Base-by-base conservation (phyloP, 345 rosid species). In the Noccaea caerulescens region DNA sequence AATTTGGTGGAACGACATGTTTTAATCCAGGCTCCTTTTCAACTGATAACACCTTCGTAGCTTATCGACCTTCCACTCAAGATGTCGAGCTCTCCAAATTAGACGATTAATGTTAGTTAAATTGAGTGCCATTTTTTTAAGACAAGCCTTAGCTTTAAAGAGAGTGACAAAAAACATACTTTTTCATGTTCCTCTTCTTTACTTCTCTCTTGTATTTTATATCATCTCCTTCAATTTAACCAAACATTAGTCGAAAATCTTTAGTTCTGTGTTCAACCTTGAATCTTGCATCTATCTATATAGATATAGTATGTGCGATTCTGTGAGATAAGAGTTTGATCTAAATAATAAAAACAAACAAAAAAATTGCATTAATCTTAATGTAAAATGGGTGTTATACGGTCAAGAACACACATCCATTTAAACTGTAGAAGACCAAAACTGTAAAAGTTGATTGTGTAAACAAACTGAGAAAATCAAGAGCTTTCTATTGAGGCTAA, bases 1-100 rank as follows among this genome's bases (percentile, higher is more conserved):
- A 84, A 61, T 87, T 80, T 80, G 80, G 87, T 0, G 96, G 90
- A 75, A 87, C 83, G 42, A 92, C 96, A 47, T 94, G 97, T 77
- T 89, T 91, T 68, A 91, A 94, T 83, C 96, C 96, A 16, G 98
- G 93, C 55, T 88, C 98, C 37, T 94, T 92, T 80, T 79, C 96
- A 58, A 77, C 58, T 1, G 93, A 90, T 58, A 78, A 81, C 76
- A 88, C 90, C 16, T 91, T 91, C 62, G 88, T 91, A 57, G 96
- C 76, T 20, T 52, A 12, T 44, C 44, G 62, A 34, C 62, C 62
- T 57, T 57, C 62, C 30, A 9, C 13, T 16, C 62, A 36, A 36
- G 30, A 16, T 9, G 62, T 57, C 30, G 30, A 16, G 37, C 8
- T 57, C 62, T 57, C 62, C 36, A 18, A 27, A 27, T 27, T 27